Base-by-base conservation (phyloP, 352 stramenopile species). In the Phytophthora ohioensis region DNA sequence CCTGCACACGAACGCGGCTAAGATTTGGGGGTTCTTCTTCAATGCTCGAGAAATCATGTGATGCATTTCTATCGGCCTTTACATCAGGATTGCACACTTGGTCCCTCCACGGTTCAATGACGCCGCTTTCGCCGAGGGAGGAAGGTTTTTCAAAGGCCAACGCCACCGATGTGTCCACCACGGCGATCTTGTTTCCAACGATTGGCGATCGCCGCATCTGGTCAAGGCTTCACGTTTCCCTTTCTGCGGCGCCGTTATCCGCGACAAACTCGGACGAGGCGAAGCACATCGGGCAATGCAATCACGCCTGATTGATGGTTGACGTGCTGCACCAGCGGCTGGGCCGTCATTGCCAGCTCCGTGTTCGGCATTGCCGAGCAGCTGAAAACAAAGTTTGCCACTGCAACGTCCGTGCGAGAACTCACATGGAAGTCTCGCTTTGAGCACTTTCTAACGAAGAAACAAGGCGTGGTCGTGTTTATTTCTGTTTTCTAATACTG, bases 401-500 rank as follows among this genome's bases (percentile, higher is more conserved):
- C 21, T 27, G 21, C 21, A 27, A 27, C 21, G 21, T 27, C 21
- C 21, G 21, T 27, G 21, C 21, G 21, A 27, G 21, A 27, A 27
- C 21, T 27, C 21, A 27, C 21, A 27, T 27, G 21, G 21, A 27
- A 27, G 21, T 27, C 35, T 12, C 0, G 2, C 2, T 7, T 39
- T 3, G 35, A 39, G 45, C 17, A 2, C 21, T 52, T 10, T 34
- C 45, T 17, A 53, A 15, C 5, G n/a, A 62, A 4, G 42, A 63
- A 75, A 67, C 67, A 75, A 71, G 42, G 61, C 42, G 55, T 57
- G 42, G 41, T 62, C 39, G 39, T 77, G 58, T 73, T 73, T 73
- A 52, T 67, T 67, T 61, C 45, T 70, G 47, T 63, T 67, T 69
- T 77, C 69, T 77, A 77, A 73, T 73, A 77, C 61, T 75, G 52